Percentiles rank a stretch among this genome's conserved stretches.
Conservation (phyloP, 208 protist species). For the Strigomonas galati region DNA sequence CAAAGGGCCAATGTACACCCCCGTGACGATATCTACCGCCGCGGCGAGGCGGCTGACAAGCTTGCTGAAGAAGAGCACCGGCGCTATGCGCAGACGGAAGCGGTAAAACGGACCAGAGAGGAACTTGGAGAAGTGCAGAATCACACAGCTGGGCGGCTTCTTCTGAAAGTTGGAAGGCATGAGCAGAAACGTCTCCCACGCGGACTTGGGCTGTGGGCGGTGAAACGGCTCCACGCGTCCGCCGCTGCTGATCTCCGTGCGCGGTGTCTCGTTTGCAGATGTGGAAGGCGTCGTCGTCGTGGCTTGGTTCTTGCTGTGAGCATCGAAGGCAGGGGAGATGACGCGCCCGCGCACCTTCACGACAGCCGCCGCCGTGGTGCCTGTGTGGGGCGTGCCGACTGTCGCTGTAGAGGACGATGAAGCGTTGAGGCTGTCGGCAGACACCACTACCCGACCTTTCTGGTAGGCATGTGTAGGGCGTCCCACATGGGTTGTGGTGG, state of each 20-base stretch:
- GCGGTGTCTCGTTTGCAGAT: not conserved
- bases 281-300: not conserved
- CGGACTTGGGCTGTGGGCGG: not conserved
- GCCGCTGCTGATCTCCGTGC: constrained; percentile 1
- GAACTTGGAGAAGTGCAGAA: constrained; percentile 46
- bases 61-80: constrained; percentile 72
- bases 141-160: constrained; percentile 48
- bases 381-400: not conserved
- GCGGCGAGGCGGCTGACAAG: constrained; percentile 44
- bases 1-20: constrained; percentile 11
- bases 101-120: constrained; percentile 80
- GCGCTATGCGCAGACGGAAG: constrained; percentile 72
- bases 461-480: not conserved
- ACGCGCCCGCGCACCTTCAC: not conserved
- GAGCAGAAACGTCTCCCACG: constrained; percentile 54
- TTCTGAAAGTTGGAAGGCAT: constrained; percentile 51
- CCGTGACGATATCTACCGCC: not conserved
- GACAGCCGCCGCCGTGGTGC: not conserved
- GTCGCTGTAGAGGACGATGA: not conserved
- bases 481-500: too few species aligned
- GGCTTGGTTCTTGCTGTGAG: not conserved
- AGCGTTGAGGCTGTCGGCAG: not conserved
- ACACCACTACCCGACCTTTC: not conserved
- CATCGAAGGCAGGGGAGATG: not conserved
- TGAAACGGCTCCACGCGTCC: not conserved